Base-by-base conservation (phyloP, 208 protist genomes). In the Tritrichomonas foetus region DNA sequence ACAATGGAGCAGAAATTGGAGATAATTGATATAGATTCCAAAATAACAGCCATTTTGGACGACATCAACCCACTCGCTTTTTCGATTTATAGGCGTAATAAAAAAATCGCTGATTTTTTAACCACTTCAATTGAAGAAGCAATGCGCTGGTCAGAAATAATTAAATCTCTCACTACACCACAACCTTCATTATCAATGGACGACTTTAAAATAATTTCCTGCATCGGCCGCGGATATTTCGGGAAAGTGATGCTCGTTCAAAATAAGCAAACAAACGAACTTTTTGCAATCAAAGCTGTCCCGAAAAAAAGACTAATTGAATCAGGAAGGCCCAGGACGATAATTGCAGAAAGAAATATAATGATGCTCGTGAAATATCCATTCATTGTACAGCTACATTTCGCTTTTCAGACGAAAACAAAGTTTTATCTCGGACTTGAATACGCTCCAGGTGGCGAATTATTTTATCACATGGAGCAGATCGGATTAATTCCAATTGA, bases 251-350 rank as follows among this genome's bases (percentile, higher is more conserved):
- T 53, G 0, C 44, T 93, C 0, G 94, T 95, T 16, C 66, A 80
- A 41, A 96, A 97, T 92, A 97, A 96, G 30, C 94, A 96, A 22
- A 95, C 94, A 27, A 66, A 82, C 8, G 69, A 95, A 9, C 61
- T 97, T 13, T 97, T 95, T 84, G 96, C 96, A 1, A 97, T 97
- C 95, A 97, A 97, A 89, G 93, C 96, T 25, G 36, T 96, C 30
- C 50, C 93, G 22, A 97, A 97, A 74, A 50, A 33, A 20, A 44
- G 30, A 30, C 39, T 82, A 11, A 25, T 82, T 49, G 41, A 44
- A 53, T 47, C 74, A 82, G 74, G 74, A 50, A 82, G 41, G 50
- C 27, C 33, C 9, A n/a, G 41, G n/a, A 22, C 74, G 8, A 30
- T 82, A 50, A 50, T 82, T 50, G 94, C 96, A 3, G 96, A 97